Conservation (phyloP, 345 rosid genomes). For the Salix viminalis region DNA sequence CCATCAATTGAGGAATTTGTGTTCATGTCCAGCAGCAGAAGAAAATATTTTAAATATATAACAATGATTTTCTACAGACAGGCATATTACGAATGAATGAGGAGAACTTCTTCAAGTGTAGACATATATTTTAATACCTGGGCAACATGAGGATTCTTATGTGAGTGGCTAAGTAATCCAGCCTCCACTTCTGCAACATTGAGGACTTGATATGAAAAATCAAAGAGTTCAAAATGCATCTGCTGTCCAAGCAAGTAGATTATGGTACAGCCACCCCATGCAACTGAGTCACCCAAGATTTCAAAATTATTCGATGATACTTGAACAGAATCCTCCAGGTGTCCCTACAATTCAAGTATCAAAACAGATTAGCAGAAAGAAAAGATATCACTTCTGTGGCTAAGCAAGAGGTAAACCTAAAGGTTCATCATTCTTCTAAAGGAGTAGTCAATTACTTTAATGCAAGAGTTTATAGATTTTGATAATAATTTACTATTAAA, state of each 20-base stretch:
- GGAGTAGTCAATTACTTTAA: not conserved
- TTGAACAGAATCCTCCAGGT: constrained; percentile 68
- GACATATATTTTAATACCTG: constrained; percentile 48
- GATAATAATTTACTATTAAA: not conserved
- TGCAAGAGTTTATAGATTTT: not conserved
- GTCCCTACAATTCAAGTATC: constrained; percentile 50
- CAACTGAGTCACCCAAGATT: constrained; percentile 79
- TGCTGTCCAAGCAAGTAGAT: constrained; percentile 95
- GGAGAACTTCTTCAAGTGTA: not conserved
- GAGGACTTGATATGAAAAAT: constrained; percentile 93
- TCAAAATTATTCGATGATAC: constrained; percentile 48
- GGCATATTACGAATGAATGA: not conserved
- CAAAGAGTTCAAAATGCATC: constrained; percentile 94
- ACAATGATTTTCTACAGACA: not conserved
- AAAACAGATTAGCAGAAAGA: constrained; percentile 4
- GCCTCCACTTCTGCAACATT: constrained; percentile 93
- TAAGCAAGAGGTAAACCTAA: not conserved
- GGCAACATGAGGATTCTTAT: constrained; percentile 46
- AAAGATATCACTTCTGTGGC: not conserved
- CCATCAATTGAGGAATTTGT: not conserved
- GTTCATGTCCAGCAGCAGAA: not conserved
- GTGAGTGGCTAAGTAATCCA: constrained; percentile 48
- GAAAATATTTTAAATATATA: not conserved
- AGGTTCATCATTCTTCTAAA: not conserved
- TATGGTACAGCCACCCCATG: constrained; percentile 99